Percentiles rank a stretch among this genome's conserved stretches.
phyloP scores from a whole-genome alignment of 352 stramenopile species.

The Phytophthora nicotianae region DNA sequence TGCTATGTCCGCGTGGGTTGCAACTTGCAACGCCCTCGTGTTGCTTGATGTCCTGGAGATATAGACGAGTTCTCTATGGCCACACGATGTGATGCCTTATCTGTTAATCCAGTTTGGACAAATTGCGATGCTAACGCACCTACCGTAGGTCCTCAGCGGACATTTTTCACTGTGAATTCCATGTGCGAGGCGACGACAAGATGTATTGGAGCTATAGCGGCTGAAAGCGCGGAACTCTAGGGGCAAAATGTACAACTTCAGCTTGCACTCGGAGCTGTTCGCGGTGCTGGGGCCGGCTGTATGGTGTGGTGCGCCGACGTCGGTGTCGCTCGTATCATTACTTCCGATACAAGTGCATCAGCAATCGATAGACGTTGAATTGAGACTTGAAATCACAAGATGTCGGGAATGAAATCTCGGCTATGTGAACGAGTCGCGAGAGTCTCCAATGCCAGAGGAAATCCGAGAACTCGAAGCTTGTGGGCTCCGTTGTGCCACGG shows the following conservation, averaged over 20 bases:
- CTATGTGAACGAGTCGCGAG: conserved; percentile 4
- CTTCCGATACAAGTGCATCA: conserved; percentile 16
- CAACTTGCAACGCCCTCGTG: conserved; percentile 21
- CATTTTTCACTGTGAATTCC: conserved; percentile 11
- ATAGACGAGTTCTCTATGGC: conserved; percentile 23
- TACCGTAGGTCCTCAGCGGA: background rate
- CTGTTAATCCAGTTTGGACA: background rate
- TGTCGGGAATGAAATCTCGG: conserved; percentile 11
- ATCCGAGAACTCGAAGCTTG: conserved; percentile 26
- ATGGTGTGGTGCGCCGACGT: background rate
- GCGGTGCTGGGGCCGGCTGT: conserved; percentile 1
- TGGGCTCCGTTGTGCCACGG: conserved; percentile 3
- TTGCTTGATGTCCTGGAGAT: conserved; percentile 30
- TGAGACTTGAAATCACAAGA: conserved; percentile 14
- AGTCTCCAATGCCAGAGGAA: conserved; percentile 23
- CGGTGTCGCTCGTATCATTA: conserved; percentile 19
- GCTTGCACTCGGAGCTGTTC: conserved; percentile 16
- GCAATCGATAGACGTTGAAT: conserved; percentile 31
- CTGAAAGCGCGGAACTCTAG: conserved; percentile 25
- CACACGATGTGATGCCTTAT: conserved; percentile 11
- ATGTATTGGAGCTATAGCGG: conserved; percentile 28
- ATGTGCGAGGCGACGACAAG: conserved; percentile 29
- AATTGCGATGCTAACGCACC: too few relatives aligned
- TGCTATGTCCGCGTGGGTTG: conserved; percentile 30
- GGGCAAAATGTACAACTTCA: conserved; percentile 9